Evolutionary conservation across 1,284 basidiomycete genomes (phyloP), one percentile per base, ranked within the genome.

Genomic region (Fomitiporia mediterranea): DNA sequence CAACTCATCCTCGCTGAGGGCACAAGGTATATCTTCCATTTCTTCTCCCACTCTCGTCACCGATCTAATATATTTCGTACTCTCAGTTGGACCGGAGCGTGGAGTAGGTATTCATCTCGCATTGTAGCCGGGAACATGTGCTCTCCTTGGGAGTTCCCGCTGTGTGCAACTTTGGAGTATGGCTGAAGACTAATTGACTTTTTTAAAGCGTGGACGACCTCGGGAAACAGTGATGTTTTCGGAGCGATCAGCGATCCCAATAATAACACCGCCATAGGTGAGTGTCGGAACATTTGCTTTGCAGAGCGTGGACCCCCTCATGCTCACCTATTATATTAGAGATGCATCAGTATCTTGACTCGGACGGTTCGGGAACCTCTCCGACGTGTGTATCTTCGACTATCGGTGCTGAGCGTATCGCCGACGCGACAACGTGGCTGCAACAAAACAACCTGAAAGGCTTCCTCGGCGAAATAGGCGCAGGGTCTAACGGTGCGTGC

Each of bases 301-400:
- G 50, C 37, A 49, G 30, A 27, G n/a, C 17, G 27, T 27, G 32
- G 57, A 15, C 39, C 28, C 27, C 23, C 23, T 50, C 25, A 46
- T 40, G n/a, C 30, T 15, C 50, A 44, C 13, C 55, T 61, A 23
- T 17, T 37, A 56, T 32, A 25, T 47, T 55, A 78, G 79, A 84
- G 66, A 84, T 85, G 82, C 82, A 84, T 66, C 82, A 84, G 67
- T 86, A 86, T 71, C 80, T 84, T 61, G 83, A 84, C 67, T 79
- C 76, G 48, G 82, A 86, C 65, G 76, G 80, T 61, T 83, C 81
- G 44, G 83, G 82, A 52, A 84, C 82, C 4, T 74, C 67, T 46
- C 66, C 64, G 4, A 74, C 70, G 27, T 84, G 83, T 63, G 82
- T 84, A 19, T 81, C 77, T 8, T 70, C 76, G 17, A 83, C 81